A percentile compares a stretch with the other conserved stretches of the same genome.
phyloP scores from a whole-genome alignment of 495 filamentous ascomycete genomes.

The Hyaloscypha hepaticicola region DNA sequence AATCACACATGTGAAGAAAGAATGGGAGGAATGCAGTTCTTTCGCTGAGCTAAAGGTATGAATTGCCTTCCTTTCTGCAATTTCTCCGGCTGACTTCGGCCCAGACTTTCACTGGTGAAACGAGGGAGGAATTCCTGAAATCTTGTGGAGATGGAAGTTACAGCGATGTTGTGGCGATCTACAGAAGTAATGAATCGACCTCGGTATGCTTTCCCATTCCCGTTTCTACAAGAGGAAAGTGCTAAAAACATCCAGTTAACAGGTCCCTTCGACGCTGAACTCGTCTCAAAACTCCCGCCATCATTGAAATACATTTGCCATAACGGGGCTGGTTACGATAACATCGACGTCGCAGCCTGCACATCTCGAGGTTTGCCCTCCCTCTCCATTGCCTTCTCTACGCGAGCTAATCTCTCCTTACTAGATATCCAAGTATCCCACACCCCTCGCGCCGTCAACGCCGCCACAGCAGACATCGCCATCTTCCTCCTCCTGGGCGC shows the following conservation, averaged over 20 bases:
- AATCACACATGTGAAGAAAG: slow-evolving; percentile 43
- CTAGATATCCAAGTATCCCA: slow-evolving; percentile 63
- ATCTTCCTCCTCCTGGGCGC: slow-evolving; percentile 73
- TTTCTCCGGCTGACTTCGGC: background rate
- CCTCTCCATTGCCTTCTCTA: background rate
- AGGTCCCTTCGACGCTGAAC: slow-evolving; percentile 57
- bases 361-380: slow-evolving; percentile 45
- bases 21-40: slow-evolving; percentile 55
- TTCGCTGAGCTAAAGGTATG: slow-evolving; percentile 54
- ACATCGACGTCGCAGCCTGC: slow-evolving; percentile 72
- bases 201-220: slow-evolving; percentile 40
- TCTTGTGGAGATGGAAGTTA: slow-evolving; percentile 54
- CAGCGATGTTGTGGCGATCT: slow-evolving; percentile 57
- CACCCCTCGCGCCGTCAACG: slow-evolving; percentile 65
- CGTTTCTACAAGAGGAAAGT: background rate
- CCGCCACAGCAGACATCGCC: slow-evolving; percentile 69
- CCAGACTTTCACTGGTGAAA: slow-evolving; percentile 57
- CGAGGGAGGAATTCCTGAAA: slow-evolving; percentile 50
- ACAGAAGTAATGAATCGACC: slow-evolving; percentile 59
- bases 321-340: slow-evolving; percentile 85
- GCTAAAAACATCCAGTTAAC: slow-evolving; percentile 44
- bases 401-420: background rate
- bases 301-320: slow-evolving; percentile 79
- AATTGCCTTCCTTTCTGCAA: background rate
- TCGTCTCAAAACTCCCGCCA: slow-evolving; percentile 59